Percentiles rank a stretch among this genome's conserved stretches.
Conservation (phyloP, 2,329 filamentous ascomycete genomes). For the Botryosphaeria dothidea region DNA sequence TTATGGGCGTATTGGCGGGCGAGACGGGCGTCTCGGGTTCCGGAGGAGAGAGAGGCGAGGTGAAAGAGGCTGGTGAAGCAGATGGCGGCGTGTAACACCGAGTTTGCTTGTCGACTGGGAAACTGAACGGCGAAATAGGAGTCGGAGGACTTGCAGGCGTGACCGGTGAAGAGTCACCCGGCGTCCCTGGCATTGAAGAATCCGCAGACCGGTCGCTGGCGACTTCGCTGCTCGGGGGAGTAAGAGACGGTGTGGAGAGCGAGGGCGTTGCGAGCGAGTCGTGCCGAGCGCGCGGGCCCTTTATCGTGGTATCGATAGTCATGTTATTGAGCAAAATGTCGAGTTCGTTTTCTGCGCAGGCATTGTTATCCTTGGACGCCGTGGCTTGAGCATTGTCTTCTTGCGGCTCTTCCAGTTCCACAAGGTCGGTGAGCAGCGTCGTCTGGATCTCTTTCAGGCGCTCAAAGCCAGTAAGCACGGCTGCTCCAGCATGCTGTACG, state of each 20-base stretch:
- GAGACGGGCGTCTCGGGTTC: conserved; percentile 19
- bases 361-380: background rate
- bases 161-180: conserved; percentile 24
- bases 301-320: background rate
- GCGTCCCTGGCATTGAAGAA: conserved; percentile 26
- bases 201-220: conserved; percentile 19
- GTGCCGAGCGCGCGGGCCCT: conserved; percentile 6
- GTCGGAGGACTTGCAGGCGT: conserved; percentile 23
- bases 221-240: conserved; percentile 7
- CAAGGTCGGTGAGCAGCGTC: conserved; percentile 6
- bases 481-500: conserved; percentile 47
- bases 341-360: background rate
- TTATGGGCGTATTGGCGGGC: conserved; percentile 27
- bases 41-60: background rate
- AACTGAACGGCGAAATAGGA: conserved; percentile 29
- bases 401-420: conserved; percentile 5
- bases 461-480: conserved; percentile 44
- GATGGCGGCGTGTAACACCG: background rate
- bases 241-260: conserved; percentile 16
- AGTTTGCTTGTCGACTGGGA: conserved; percentile 25
- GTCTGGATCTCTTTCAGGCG: conserved; percentile 35
- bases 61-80: background rate
- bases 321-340: conserved; percentile 6
- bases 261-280: conserved; percentile 14
- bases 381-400: background rate